Evolutionary conservation across 495 filamentous ascomycete genomes (phyloP), one percentile per base, ranked within the genome.

Genomic region (Hypoxylon subgilvum): DNA sequence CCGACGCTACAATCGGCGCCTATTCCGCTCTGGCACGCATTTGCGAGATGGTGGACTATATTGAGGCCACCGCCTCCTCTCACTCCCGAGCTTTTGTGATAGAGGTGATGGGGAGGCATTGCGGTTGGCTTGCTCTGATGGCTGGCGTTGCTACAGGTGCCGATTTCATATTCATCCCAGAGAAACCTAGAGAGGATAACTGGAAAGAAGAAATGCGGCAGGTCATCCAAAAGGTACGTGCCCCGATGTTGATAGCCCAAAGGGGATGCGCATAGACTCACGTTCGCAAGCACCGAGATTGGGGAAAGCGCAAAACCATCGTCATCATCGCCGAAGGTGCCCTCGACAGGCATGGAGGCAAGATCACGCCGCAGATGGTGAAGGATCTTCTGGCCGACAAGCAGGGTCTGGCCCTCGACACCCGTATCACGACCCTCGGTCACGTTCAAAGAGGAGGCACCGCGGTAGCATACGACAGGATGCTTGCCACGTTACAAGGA

Each of bases 91-190:
- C 95, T 31, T 99, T 99, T 72, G 93, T 99, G 22, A 88, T 99
- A 63, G 95, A 97, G 71, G 95, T 97, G 40, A 99, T 99, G 95
- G 95, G 95, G n/a, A 84, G 95, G 50, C 93, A 97, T 74, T 99
- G 95, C 67, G 95, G 95, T 32, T 99, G 95, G 95, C 78, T 99
- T 43, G 95, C 94, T 35, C 78, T 99, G 38, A 97, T 97, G 92
- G 88, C 95, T 9, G 94, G 92, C 53, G 91, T 97, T 44, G 92
- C 90, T 53, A 96, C 91, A 2, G 95, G 94, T 21, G 93, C 95
- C 4, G 95, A 99, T 73, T 99, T 95, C 75, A 81, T 97, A 38
- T 96, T 99, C 72, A 88, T 97, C 40, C 95, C 95, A 0, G 95
- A 99, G 76, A 96, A 91, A 74, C 95, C 95, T 52, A 90, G 93